These are phyloP conservation scores for Phialocephala sp. DNA, from an alignment of 2,329 filamentous ascomycete species.

Conservation along the genomic window DNA sequence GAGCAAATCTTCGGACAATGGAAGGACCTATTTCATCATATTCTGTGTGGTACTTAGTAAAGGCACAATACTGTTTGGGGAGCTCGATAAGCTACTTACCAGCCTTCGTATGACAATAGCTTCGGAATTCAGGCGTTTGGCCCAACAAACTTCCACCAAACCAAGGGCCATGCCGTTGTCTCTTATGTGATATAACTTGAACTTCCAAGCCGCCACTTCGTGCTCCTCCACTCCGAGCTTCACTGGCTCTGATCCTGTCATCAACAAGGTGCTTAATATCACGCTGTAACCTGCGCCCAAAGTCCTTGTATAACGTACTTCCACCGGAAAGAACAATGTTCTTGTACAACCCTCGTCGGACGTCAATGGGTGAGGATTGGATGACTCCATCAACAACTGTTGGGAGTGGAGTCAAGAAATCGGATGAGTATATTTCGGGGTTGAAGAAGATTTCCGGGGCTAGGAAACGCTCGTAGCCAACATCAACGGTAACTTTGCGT, in stretches of 20 bases:
- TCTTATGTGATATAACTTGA: constrained; percentile 95
- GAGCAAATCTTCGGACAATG: constrained; percentile 92
- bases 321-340: constrained; percentile 98
- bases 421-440: constrained; percentile 98
- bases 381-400: constrained; percentile 96
- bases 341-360: constrained; percentile 96
- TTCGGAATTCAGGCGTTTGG: constrained; percentile 97
- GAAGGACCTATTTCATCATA: constrained; percentile 64
- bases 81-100: constrained; percentile 29
- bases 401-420: constrained; percentile 94
- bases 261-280: constrained; percentile 98
- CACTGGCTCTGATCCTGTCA: constrained; percentile 88
- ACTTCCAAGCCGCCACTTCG: constrained; percentile 95
- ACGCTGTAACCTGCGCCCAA: constrained; percentile 91
- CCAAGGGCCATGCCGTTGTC: constrained; percentile 97
- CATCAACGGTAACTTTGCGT: constrained; percentile 82
- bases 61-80: background rate
- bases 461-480: constrained; percentile 97
- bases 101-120: constrained; percentile 95
- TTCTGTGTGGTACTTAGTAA: constrained; percentile 24
- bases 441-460: constrained; percentile 99
- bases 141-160: constrained; percentile 96
- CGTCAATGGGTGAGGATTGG: constrained; percentile 96
- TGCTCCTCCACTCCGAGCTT: constrained; percentile 85
- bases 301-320: constrained; percentile 98